Evolutionary conservation across 1,139 yeast species (phyloP).

Genomic region (Yamadazyma pseudoaaseri): DNA sequence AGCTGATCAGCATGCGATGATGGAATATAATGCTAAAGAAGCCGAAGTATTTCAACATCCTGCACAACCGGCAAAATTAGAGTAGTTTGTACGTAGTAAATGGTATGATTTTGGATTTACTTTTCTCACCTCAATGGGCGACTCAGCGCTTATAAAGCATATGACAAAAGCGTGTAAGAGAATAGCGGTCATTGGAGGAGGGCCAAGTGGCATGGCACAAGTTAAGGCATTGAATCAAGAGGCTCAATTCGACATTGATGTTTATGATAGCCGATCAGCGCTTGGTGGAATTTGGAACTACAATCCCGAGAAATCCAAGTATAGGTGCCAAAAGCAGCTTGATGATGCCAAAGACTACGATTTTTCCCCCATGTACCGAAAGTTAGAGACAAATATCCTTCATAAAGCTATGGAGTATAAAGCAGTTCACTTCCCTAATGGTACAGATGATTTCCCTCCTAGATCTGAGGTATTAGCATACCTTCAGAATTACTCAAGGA

Average conservation of each 20-base stretch:
- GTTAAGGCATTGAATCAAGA: constrained; percentile 47
- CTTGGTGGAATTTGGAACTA: constrained; percentile 55
- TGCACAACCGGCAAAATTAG: constrained; percentile 9
- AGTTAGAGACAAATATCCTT: constrained; percentile 47
- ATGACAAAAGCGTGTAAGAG: no score
- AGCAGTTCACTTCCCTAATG: constrained; percentile 32
- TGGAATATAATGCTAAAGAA: constrained; percentile 36
- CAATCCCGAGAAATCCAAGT: constrained; percentile 22
- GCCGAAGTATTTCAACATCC: constrained; percentile 26
- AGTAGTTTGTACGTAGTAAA: background rate
- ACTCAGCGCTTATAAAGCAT: no score
- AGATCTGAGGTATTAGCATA: constrained; percentile 39
- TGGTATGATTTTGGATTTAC: no score
- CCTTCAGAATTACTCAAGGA: constrained; percentile 28
- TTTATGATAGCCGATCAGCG: constrained; percentile 40
- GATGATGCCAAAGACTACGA: constrained; percentile 21
- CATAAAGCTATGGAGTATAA: constrained; percentile 43
- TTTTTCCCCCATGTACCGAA: constrained; percentile 46
- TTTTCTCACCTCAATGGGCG: no score
- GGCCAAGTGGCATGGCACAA: constrained; percentile 50
- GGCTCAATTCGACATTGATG: constrained; percentile 30
- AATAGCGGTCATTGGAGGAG: constrained; percentile 51
- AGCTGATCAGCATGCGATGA: constrained; percentile 43
- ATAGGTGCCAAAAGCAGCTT: constrained; percentile 26
- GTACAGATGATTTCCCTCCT: constrained; percentile 31